Base-by-base conservation (phyloP, 495 filamentous ascomycete species). In the Neurospora sp. region DNA sequence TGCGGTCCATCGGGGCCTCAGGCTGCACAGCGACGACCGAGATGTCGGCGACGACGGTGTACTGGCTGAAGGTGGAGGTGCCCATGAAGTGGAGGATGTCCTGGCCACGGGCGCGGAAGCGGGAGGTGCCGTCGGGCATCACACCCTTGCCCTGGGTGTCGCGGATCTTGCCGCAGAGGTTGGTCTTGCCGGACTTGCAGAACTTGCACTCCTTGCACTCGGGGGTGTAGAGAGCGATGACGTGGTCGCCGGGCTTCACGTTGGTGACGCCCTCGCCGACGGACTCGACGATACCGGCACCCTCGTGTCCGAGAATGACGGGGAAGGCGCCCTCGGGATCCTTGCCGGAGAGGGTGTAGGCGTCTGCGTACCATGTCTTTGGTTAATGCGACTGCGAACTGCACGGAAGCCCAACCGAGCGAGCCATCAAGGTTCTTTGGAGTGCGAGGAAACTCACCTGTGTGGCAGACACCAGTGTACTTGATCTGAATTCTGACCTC, bases 151-250 rank as follows among this genome's bases (percentile, higher is more conserved):
- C 96, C 85, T 99, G 96, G 14, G 96, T 99, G 39, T 94, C 93
- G 77, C 96, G 92, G 85, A 99, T 99, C 88, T 98, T 98, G 82
- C 96, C 96, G 86, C 96, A 99, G 71, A 99, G 93, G 85, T 99
- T 99, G 77, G 96, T 99, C 91, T 99, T 99, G 86, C 94, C 94
- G 71, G 95, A 98, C 82, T 91, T 93, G 91, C 96, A 99, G 90
- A 99, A 98, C 85, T 99, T 99, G 91, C 96, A 99, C 81, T 98
- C 94, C 70, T 86, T 84, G 87, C 96, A 99, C 86, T 99, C 96
- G 73, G 96, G 96, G 37, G 94, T 98, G 87, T 99, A 99, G 73
- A 99, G 93, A 77, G 96, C 96, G 72, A 99, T 88, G 74, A 99
- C 96, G 80, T 96, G 90, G 84, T 96, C 93, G 72, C 93, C 93